A percentile compares a stretch with the other conserved stretches of the same genome.
phyloP scores from a whole-genome alignment of 1,139 yeast species.

The Suhomyces maxii region DNA sequence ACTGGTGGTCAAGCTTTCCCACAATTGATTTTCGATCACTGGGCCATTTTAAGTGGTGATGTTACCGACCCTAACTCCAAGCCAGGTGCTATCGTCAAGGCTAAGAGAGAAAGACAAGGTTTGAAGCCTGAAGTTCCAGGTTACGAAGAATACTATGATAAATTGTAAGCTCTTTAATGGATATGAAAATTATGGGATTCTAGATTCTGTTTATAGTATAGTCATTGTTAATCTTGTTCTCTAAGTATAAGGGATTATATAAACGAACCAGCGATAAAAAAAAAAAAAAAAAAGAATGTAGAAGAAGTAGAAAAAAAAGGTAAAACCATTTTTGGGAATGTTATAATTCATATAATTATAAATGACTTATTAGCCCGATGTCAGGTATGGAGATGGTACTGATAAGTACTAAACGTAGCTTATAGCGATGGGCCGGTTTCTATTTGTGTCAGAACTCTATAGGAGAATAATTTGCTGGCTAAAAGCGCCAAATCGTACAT shows the following conservation, averaged over 20 bases:
- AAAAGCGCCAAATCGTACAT: no score
- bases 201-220: conserved; percentile 11
- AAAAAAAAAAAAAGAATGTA: no score
- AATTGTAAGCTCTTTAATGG: conserved; percentile 61
- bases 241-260: conserved; percentile 7
- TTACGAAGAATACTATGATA: conserved; percentile 99
- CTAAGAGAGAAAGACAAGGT: conserved; percentile 96
- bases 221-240: conserved; percentile 10
- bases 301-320: no score
- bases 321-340: no score
- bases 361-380: no score
- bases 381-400: no score
- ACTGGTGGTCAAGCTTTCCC: conserved; percentile 99
- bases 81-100: conserved; percentile 91
- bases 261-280: background rate
- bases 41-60: conserved; percentile 90
- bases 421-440: no score
- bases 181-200: conserved; percentile 2
- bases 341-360: no score
- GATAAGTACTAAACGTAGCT: no score
- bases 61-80: conserved; percentile 89
- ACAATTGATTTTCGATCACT: conserved; percentile 99
- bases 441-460: no score
- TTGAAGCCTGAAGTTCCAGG: conserved; percentile 97
- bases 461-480: no score